Conservation (phyloP, 306 rosid species). For the Myrica gale region DNA sequence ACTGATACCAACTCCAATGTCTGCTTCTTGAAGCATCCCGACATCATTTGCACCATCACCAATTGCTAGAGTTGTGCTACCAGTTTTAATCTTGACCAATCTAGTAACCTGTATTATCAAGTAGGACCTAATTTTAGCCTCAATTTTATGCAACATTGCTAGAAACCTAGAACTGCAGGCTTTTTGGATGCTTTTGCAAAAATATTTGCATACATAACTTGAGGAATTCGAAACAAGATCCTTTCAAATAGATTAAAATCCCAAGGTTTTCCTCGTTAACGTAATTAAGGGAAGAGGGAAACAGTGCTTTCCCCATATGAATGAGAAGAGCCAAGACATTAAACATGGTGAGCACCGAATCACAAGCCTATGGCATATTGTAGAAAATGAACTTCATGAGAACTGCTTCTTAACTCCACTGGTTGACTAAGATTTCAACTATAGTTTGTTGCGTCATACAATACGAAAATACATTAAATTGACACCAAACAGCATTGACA, state of each 20-base stretch:
- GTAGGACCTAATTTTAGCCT: background rate
- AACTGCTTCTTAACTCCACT: background rate
- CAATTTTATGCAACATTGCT: background rate
- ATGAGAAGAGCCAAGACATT: background rate
- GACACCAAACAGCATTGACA: no score
- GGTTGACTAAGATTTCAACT: background rate
- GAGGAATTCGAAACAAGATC: background rate
- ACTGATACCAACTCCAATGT: slow-evolving; percentile 92
- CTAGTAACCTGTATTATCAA: slow-evolving; percentile 64
- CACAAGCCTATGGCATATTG: background rate
- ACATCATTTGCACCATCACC: slow-evolving; percentile 99
- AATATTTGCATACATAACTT: background rate
- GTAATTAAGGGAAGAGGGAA: background rate
- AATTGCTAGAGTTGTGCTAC: slow-evolving; percentile 80
- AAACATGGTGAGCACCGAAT: background rate
- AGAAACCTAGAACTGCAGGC: background rate
- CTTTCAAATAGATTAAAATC: background rate
- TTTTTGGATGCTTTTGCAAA: background rate
- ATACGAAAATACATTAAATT: background rate
- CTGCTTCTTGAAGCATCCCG: slow-evolving; percentile 99
- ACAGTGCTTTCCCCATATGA: background rate
- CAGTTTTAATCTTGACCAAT: slow-evolving; percentile 68
- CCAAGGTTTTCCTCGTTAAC: background rate
- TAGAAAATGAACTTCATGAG: background rate
- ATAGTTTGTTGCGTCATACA: background rate